Conservation (phyloP, 768 basidiomycete species). For the Lactarius akahatsu region DNA sequence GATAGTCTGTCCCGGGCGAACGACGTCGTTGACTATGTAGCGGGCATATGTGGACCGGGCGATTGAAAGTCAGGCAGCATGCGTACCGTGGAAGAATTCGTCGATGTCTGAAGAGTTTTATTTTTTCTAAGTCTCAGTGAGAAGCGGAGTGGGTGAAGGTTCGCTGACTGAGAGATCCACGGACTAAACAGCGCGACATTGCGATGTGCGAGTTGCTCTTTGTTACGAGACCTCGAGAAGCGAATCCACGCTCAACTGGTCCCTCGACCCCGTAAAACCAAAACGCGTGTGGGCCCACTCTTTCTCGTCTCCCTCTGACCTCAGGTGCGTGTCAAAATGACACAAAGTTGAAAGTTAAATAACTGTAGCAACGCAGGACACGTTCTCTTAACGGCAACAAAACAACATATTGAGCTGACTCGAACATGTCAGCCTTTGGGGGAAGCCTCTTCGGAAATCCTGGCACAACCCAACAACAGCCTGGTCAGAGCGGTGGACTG, state of each 20-base stretch:
- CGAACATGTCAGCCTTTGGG: constrained; percentile 24
- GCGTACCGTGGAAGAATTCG: constrained; percentile 55
- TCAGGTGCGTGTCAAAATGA: constrained; percentile 11
- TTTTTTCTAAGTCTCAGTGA: neutral
- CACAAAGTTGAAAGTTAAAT: neutral
- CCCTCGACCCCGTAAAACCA: neutral
- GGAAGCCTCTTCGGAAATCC: constrained; percentile 28
- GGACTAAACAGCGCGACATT: constrained; percentile 15
- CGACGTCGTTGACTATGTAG: constrained; percentile 49
- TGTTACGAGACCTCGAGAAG: neutral
- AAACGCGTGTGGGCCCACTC: neutral
- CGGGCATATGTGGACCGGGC: neutral
- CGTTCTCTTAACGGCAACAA: neutral
- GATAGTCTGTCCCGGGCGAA: constrained; percentile 58
- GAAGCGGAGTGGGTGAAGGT: neutral
- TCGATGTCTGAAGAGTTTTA: constrained; percentile 45
- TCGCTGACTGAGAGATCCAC: constrained; percentile 19
- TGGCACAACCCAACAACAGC: constrained; percentile 28
- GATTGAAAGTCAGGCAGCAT: neutral
- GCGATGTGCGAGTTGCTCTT: neutral
- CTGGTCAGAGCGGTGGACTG: constrained; percentile 30
- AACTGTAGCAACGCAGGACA: constrained; percentile 2
- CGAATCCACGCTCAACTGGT: too few species aligned
- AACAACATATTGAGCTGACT: constrained; percentile 6
- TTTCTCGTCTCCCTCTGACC: neutral